phyloP scores from a whole-genome alignment of 2,329 filamentous ascomycete species.

The Sporothrix brasiliensis region DNA sequence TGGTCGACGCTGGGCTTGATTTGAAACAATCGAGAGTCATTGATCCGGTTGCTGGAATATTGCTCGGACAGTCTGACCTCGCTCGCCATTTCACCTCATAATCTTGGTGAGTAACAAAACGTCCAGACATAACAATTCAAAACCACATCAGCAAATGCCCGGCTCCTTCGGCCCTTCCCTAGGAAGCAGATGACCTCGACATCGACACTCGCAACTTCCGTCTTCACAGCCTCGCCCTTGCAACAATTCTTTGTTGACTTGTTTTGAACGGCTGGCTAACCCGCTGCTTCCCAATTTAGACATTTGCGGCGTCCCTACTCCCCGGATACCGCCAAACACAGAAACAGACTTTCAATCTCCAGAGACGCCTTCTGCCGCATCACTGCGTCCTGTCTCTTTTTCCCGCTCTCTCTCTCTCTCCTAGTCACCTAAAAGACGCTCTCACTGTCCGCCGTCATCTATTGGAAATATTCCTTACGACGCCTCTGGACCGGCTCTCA shows the following conservation, averaged over 20 bases:
- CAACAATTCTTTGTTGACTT: background rate
- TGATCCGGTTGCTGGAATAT: conserved; percentile 43
- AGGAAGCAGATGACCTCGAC: background rate
- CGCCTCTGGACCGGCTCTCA: background rate
- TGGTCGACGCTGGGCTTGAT: conserved; percentile 17
- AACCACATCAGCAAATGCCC: background rate
- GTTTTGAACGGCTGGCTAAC: conserved; percentile 20
- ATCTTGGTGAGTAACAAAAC: conserved; percentile 18
- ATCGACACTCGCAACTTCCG: conserved; percentile 2
- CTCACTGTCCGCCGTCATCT: background rate
- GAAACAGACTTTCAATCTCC: conserved; percentile 12
- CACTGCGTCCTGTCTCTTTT: conserved; percentile 20
- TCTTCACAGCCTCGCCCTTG: background rate
- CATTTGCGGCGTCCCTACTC: background rate
- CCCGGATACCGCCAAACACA: background rate
- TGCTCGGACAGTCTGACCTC: conserved; percentile 38
- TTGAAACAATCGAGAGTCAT: conserved; percentile 12
- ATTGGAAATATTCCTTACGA: conserved; percentile 18
- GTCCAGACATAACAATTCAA: background rate
- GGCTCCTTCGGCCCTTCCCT: background rate
- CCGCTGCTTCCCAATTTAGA: conserved; percentile 17
- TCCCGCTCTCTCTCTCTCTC: conserved; percentile 7
- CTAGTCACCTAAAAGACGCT: background rate
- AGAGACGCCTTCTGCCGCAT: background rate
- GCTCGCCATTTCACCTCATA: conserved; percentile 1